These are phyloP conservation scores for Secale cereale DNA, from an alignment of 176 grass and related monocot species.

Conservation along the genomic window DNA sequence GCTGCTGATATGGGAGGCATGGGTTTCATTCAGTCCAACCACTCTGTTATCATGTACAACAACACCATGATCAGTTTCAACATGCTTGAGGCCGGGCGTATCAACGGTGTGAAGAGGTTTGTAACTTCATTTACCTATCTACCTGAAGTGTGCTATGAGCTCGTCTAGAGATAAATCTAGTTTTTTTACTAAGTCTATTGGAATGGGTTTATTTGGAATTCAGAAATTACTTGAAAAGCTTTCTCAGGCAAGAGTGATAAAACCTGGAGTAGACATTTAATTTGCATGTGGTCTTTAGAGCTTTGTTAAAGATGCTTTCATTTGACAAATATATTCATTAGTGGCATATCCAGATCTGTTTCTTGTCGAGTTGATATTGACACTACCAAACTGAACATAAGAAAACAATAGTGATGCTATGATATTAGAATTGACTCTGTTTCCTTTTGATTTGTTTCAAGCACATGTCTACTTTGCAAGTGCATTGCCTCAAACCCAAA, in stretches of 20 bases:
- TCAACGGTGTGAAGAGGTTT: slow-evolving; percentile 41
- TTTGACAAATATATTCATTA: background rate
- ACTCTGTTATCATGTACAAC: slow-evolving; percentile 58
- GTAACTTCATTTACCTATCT: background rate
- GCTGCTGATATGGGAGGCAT: slow-evolving; percentile 62
- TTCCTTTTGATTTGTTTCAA: background rate
- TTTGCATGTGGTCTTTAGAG: background rate
- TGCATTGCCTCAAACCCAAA: background rate
- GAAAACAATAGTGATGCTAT: background rate
- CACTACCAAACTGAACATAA: background rate
- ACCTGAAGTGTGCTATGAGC: background rate
- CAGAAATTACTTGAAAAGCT: background rate
- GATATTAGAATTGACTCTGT: background rate
- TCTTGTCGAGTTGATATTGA: background rate
- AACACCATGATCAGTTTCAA: slow-evolving; percentile 56
- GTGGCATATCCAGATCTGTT: background rate
- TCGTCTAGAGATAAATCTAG: background rate
- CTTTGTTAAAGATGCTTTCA: background rate
- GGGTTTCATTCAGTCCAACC: slow-evolving; percentile 57
- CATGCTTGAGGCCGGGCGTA: slow-evolving; percentile 60
- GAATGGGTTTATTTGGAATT: background rate
- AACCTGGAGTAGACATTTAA: background rate
- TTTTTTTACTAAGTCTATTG: background rate
- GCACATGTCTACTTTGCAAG: no score
- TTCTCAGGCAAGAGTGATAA: background rate